Evolutionary conservation across 139 green algal genomes (phyloP).

Genomic region (Picochlorum sp.): DNA sequence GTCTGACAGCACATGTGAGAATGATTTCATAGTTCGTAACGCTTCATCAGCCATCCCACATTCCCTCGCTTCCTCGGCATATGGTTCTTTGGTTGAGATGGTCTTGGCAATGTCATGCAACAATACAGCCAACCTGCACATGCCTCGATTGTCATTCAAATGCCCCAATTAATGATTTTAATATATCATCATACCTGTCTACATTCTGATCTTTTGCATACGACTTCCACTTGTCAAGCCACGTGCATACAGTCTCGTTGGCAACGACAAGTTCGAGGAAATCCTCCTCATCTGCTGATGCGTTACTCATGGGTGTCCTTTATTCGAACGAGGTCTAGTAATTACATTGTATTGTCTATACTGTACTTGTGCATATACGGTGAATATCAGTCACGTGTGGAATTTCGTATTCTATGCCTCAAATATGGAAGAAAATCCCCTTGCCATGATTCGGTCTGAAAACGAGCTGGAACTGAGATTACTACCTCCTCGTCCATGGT

Average conservation of each 20-base stretch:
- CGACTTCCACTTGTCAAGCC: conserved; percentile 14
- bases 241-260: conserved; percentile 37
- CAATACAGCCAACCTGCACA: neutral
- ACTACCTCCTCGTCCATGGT: no score
- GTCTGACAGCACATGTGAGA: neutral
- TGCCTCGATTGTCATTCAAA: no score
- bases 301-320: no score
- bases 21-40: neutral
- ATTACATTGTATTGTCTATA: no score
- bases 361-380: neutral
- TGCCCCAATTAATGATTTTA: no score
- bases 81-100: conserved; percentile 10
- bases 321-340: no score
- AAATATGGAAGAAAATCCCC: conserved; percentile 11
- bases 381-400: neutral
- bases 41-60: neutral
- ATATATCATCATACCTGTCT: no score
- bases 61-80: conserved; percentile 20
- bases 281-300: conserved; percentile 25
- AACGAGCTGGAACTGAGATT: no score
- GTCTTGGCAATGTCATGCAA: conserved; percentile 11
- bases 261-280: conserved; percentile 58
- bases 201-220: neutral
- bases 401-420: conserved; percentile 1
- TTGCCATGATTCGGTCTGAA: conserved; percentile 11